Evolutionary conservation across 495 filamentous ascomycete species (phyloP), one percentile per base, ranked within the genome.

Genomic region (Hyaloscypha bicolor): DNA sequence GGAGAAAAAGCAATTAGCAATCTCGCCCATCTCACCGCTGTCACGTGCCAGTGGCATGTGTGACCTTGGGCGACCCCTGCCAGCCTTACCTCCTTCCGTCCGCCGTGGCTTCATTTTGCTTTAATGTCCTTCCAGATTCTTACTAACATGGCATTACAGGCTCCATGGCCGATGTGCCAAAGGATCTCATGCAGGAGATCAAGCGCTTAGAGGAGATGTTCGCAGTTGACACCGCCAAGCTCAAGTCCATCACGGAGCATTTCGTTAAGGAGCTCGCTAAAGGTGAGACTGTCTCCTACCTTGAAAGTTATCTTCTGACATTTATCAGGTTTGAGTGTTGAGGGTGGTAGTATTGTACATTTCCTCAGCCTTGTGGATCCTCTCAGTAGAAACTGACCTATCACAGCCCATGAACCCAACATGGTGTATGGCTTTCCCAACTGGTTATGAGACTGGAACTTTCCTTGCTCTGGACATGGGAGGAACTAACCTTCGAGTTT

Each of bases 401-500:
- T 57, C 22, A 55, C 77, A 97, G 93, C 95, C 95, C 67, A 99
- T 99, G 95, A 98, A 97, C 79, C 91, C 95, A 52, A 98, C 95
- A 60, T 99, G 95, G 95, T 94, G 95, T 64, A 93, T 98, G 89
- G 89, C 87, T 64, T 96, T 91, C 79, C 95, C 95, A 65, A 90
- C 90, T 73, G 95, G 95, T 62, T 70, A 93, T 66, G 95, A 99
- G 77, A 90, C 88, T 16, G 95, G 95, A 68, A 97, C 91, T 48
- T 99, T 88, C 77, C 83, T 99, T 56, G 95, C 95, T 71, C 83
- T 99, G 37, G 95, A 99, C 76, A 97, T 99, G 96, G 95, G 95
- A 66, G 95, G 95, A 71, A 99, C 95, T 76, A 99, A 99, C 76
- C 84, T 99, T 65, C 93, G 95, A 75, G 96, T 99, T 72, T 99